Conservation (phyloP, 2,329 filamentous ascomycete genomes). For the Neofusicoccum sp. region DNA sequence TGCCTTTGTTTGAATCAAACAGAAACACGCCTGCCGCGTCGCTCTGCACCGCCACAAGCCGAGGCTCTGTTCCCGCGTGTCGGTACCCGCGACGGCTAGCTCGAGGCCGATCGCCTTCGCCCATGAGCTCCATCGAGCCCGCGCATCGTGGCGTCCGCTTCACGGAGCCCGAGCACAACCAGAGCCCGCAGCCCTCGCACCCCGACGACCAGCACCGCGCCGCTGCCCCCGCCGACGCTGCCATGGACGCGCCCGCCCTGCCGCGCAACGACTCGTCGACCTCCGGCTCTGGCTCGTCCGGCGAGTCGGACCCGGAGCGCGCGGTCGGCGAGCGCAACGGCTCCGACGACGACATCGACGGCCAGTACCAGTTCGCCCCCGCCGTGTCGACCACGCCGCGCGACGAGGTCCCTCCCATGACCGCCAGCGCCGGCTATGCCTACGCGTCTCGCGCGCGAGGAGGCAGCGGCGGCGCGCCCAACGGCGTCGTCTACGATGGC, state of each 20-base stretch:
- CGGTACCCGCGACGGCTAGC: slow-evolving; percentile 20
- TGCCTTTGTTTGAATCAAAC: slow-evolving; percentile 14
- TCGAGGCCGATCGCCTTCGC: slow-evolving; percentile 18
- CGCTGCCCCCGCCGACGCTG: slow-evolving; percentile 30
- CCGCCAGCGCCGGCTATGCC: slow-evolving; percentile 28
- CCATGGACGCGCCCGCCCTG: slow-evolving; percentile 34
- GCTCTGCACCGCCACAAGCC: slow-evolving; percentile 19
- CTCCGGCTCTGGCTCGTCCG: slow-evolving; percentile 47
- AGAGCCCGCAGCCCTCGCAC: slow-evolving; percentile 29
- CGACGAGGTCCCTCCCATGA: slow-evolving; percentile 39
- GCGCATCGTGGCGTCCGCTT: slow-evolving; percentile 32
- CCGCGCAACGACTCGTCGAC: slow-evolving; percentile 50
- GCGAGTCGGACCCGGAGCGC: slow-evolving; percentile 49
- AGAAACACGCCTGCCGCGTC: slow-evolving; percentile 13
- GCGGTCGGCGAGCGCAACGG: slow-evolving; percentile 53
- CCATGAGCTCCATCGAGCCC: slow-evolving; percentile 20
- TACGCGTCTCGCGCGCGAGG: slow-evolving; percentile 34
- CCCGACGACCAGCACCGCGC: slow-evolving; percentile 22
- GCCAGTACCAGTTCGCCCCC: slow-evolving; percentile 43
- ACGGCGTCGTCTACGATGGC: slow-evolving; percentile 29
- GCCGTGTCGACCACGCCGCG: slow-evolving; percentile 35
- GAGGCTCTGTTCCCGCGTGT: slow-evolving; percentile 18
- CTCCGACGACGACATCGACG: slow-evolving; percentile 36
- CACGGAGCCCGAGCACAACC: slow-evolving; percentile 29
- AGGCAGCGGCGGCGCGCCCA: slow-evolving; percentile 25